These are phyloP conservation scores for Solanum aculeatissimum DNA, from an alignment of 305 asterid genomes.

Conservation along the genomic window DNA sequence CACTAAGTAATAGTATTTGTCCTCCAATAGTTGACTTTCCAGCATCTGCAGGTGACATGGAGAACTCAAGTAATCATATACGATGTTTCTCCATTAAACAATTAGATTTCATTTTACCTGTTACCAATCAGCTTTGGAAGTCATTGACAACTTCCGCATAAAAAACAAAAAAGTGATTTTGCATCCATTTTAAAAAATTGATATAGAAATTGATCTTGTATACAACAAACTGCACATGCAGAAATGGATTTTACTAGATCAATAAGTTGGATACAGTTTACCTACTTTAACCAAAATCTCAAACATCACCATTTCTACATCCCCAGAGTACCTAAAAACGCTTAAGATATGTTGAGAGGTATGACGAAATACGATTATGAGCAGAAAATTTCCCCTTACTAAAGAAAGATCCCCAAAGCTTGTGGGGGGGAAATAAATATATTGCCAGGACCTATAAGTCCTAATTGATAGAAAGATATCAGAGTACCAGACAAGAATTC, in stretches of 20 bases:
- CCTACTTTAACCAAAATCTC: background rate
- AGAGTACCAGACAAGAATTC: background rate
- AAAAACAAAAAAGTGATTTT: background rate
- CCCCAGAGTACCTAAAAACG: background rate
- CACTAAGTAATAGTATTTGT: constrained; percentile 83
- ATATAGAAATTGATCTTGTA: background rate
- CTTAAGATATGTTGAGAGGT: background rate
- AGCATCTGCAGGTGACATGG: constrained; percentile 55
- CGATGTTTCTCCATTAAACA: background rate
- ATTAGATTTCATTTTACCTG: background rate
- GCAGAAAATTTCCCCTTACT: background rate
- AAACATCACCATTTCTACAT: background rate
- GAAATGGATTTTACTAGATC: background rate
- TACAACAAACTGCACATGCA: background rate
- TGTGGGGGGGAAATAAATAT: background rate
- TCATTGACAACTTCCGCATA: background rate
- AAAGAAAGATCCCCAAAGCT: background rate
- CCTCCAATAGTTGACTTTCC: constrained; percentile 99
- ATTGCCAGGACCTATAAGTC: background rate
- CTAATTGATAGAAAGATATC: background rate
- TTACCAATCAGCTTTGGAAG: background rate
- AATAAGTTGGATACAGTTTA: background rate
- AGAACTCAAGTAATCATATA: background rate
- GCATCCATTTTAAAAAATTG: background rate
- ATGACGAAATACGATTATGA: background rate